Evolutionary conservation across 768 basidiomycete genomes (phyloP).

Genomic region (Lyophyllum decastes): DNA sequence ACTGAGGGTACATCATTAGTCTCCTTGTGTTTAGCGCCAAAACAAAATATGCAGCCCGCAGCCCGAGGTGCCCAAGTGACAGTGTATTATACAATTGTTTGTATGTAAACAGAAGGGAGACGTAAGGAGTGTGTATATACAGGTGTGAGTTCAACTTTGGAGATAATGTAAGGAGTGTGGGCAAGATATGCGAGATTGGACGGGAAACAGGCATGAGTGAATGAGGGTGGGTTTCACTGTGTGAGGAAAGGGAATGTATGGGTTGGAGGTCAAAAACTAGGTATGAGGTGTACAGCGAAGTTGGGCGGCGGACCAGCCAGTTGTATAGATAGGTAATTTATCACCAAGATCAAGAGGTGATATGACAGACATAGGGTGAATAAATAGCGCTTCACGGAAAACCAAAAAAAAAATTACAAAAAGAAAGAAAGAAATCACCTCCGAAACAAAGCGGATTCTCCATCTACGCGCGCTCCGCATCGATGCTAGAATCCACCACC

Average conservation of each 20-base stretch:
- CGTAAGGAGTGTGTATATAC: neutral
- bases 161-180: neutral
- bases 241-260: neutral
- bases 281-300: neutral
- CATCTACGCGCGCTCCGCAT: conserved; percentile 25
- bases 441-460: too few species aligned
- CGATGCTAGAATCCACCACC: conserved; percentile 35
- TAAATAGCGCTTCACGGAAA: neutral
- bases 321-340: too few species aligned
- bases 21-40: too few species aligned
- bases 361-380: neutral
- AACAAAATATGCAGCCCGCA: too few species aligned
- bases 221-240: neutral
- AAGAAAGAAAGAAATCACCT: neutral
- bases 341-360: neutral
- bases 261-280: neutral
- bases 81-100: neutral
- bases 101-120: neutral
- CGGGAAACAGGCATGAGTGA: neutral
- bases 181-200: neutral
- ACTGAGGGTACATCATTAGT: too few species aligned
- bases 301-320: too few species aligned
- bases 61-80: neutral
- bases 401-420: neutral
- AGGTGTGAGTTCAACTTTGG: neutral